Base-by-base conservation (phyloP, 306 rosid genomes). In the Quercus engelmannii region DNA sequence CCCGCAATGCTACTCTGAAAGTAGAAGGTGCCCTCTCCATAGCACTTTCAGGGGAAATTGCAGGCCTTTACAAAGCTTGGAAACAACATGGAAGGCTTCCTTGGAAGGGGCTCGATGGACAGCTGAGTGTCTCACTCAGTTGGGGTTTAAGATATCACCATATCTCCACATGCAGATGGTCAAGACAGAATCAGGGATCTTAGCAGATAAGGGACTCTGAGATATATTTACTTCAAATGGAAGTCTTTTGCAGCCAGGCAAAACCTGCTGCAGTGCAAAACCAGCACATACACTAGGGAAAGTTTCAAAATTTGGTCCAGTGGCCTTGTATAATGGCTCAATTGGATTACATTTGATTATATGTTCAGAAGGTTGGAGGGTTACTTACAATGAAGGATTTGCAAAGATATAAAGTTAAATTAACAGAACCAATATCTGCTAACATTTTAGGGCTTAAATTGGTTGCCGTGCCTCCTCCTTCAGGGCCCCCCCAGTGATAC, bases 381-480 rank as follows among this genome's bases (percentile, higher is more conserved):
- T 87, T 89, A 71, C 74, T 91, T 72, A 83, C 79, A 51, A 69
- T 85, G 79, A 72, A 84, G 75, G 99, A 94, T 80, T 83, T 94
- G 51, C 83, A 79, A 79, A 79, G 61, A 20, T 94, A 94, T 65
- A 58, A 23, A 28, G 90, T 89, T 71, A 84, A 88, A 74, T 31
- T 83, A 51, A 86, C 58, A 55, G 78, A 80, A 59, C 90, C 97
- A 11, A 71, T 92, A 58, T 74, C 90, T 46, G 78, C 55, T 1
- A 71, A 86, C 38, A 38, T 84, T 81, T 71, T 79, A 15, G 99
- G 97, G 76, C 86, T 86, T 15, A 75, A 86, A 79, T 73, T 92
- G 70, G 87, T 91, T 55, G 83, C 89, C 74, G 86, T 90, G 97
- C 97, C 97, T 61, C 91, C 97, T 25, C 97, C 97, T 70, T 92